A percentile compares a stretch with the other conserved stretches of the same genome.
phyloP scores from a whole-genome alignment of 768 basidiomycete species.

The Saitozyma podzolica region DNA sequence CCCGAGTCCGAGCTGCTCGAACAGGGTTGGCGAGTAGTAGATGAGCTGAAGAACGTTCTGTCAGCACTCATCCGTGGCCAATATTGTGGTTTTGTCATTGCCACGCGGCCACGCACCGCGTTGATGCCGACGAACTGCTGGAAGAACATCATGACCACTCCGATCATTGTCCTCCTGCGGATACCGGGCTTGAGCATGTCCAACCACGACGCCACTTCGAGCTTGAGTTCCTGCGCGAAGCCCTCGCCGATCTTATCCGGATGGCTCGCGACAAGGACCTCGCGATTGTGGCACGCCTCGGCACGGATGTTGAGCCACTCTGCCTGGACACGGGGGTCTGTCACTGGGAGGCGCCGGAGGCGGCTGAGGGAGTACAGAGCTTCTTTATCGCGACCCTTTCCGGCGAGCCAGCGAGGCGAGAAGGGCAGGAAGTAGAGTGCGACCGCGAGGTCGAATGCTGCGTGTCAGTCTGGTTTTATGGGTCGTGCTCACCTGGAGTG shows the following conservation, averaged over 20 bases:
- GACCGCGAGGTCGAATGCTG: conserved; percentile 1
- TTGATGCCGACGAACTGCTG: conserved; percentile 31
- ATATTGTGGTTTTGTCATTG: too few relatives aligned
- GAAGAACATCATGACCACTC: conserved; percentile 26
- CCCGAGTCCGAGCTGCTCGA: conserved; percentile 15
- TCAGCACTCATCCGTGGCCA: too few relatives aligned
- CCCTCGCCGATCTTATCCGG: not conserved
- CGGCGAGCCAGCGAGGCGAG: conserved; percentile 32
- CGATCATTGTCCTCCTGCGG: conserved; percentile 4
- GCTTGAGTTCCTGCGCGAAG: too few relatives aligned
- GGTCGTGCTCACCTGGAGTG: too few relatives aligned
- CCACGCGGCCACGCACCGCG: conserved; percentile 15
- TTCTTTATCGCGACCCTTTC: conserved; percentile 22
- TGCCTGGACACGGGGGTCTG: conserved; percentile 20
- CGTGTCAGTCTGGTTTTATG: too few relatives aligned
- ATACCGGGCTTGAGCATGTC: too few relatives aligned
- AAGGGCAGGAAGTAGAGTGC: conserved; percentile 15
- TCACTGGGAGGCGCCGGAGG: conserved; percentile 5
- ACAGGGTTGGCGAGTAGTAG: conserved; percentile 7
- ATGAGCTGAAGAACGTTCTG: not conserved
- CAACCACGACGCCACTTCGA: too few relatives aligned
- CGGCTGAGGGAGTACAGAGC: conserved; percentile 14
- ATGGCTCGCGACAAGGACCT: too few relatives aligned
- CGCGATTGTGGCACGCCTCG: conserved; percentile 7
- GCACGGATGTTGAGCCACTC: conserved; percentile 24